phyloP scores from a whole-genome alignment of 805 yeast genomes.

The Candida arabinofermentans region DNA sequence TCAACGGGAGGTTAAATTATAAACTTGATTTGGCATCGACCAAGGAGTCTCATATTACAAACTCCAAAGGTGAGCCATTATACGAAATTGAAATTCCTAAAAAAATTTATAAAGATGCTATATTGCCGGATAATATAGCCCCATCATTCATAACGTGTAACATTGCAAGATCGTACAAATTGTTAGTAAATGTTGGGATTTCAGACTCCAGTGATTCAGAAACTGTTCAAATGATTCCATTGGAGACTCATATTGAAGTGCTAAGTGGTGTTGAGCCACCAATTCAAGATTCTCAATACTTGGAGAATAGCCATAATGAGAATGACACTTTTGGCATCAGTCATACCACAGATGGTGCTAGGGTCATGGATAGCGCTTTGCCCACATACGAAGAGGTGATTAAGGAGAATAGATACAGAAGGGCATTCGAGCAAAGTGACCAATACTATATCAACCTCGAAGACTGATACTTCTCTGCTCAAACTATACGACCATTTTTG shows the following conservation, averaged over 20 bases:
- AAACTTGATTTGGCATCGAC: slow-evolving; percentile 38
- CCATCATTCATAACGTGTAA: slow-evolving; percentile 59
- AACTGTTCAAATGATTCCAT: slow-evolving; percentile 7
- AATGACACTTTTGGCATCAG: neutral
- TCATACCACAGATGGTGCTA: neutral
- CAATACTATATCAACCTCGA: slow-evolving; percentile 13
- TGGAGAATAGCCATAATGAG: neutral
- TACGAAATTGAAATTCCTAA: slow-evolving; percentile 45
- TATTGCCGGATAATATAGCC: slow-evolving; percentile 43
- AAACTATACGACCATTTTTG: too few relatives aligned
- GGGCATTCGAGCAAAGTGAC: slow-evolving; percentile 13
- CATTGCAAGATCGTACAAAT: slow-evolving; percentile 40
- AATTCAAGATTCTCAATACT: slow-evolving; percentile 2
- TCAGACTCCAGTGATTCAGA: slow-evolving; percentile 10
- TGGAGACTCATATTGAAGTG: slow-evolving; percentile 16
- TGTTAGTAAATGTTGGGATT: slow-evolving; percentile 34
- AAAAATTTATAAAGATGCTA: slow-evolving; percentile 35
- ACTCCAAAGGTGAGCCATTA: slow-evolving; percentile 12
- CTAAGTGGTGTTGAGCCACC: slow-evolving; percentile 22
- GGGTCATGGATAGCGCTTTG: slow-evolving; percentile 4
- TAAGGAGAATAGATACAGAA: slow-evolving; percentile 8
- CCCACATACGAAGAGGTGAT: slow-evolving; percentile 17
- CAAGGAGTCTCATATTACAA: slow-evolving; percentile 22
- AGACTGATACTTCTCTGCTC: neutral
- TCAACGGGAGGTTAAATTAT: slow-evolving; percentile 21